Conservation (phyloP, 768 basidiomycete species). For the Boletellus sp. region DNA sequence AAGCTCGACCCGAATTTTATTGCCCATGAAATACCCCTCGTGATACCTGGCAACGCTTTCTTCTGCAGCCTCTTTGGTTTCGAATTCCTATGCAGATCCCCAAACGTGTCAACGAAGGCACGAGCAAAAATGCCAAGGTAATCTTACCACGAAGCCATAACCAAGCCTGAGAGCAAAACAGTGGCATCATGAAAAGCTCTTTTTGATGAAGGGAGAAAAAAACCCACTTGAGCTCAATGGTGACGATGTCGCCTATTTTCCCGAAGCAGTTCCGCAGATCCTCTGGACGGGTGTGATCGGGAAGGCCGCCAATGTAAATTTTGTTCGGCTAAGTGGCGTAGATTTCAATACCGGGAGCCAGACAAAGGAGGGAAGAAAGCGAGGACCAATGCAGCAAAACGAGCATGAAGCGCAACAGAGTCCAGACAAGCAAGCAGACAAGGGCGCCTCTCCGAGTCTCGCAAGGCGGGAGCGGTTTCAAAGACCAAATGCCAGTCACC, state of each 20-base stretch:
- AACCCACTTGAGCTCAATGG: constrained; percentile 81
- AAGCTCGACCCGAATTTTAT: constrained; percentile 84
- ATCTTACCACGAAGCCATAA: constrained; percentile 85
- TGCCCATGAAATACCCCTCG: constrained; percentile 89
- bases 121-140: not conserved
- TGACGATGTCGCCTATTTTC: constrained; percentile 71
- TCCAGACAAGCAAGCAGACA: constrained; percentile 37
- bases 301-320: constrained; percentile 88
- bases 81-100: constrained; percentile 63
- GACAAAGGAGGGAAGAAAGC: constrained; percentile 46
- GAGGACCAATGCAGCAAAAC: constrained; percentile 37
- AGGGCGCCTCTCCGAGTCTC: constrained; percentile 26
- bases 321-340: constrained; percentile 85
- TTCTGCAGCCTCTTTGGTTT: constrained; percentile 74
- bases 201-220: constrained; percentile 7
- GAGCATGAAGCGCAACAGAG: constrained; percentile 21
- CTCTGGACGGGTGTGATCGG: constrained; percentile 81
- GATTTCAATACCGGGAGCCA: constrained; percentile 60
- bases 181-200: constrained; percentile 11
- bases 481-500: constrained; percentile 22
- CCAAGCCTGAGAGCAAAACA: constrained; percentile 54
- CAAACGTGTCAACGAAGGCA: not conserved
- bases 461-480: constrained; percentile 26
- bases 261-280: constrained; percentile 85
- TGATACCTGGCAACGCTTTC: constrained; percentile 86